phyloP scores from a whole-genome alignment of 257 asterid species.

The Gentiana straminea region DNA sequence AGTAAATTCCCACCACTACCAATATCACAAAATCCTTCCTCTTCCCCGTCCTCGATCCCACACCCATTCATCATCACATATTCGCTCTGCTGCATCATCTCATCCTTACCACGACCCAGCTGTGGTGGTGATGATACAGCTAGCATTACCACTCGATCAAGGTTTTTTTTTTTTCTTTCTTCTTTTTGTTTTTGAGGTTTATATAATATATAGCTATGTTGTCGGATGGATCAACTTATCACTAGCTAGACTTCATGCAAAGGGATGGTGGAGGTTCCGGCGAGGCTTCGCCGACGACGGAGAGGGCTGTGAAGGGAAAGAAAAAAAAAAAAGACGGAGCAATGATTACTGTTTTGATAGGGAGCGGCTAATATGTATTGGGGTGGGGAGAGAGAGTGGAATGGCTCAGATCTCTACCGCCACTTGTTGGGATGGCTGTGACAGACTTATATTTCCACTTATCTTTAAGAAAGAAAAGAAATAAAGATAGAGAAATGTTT shows the following conservation, averaged over 20 bases:
- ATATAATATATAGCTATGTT: too few relatives aligned
- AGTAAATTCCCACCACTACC: slow-evolving; percentile 38
- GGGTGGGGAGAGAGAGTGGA: slow-evolving; percentile 20
- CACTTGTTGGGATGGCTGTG: slow-evolving; percentile 25
- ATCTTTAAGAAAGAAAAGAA: too few relatives aligned
- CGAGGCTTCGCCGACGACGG: slow-evolving; percentile 1
- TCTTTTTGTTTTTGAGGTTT: too few relatives aligned
- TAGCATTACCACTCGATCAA: slow-evolving; percentile 34
- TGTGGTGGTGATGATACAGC: slow-evolving; percentile 38
- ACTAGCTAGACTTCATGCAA: too few relatives aligned
- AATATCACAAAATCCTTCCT: slow-evolving; percentile 42
- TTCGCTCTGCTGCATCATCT: slow-evolving; percentile 17
- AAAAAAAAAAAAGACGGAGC: neutral
- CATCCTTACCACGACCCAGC: slow-evolving; percentile 30
- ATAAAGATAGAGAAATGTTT: too few relatives aligned
- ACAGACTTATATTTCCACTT: slow-evolving; percentile 29
- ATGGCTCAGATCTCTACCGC: slow-evolving; percentile 44
- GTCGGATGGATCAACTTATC: too few relatives aligned
- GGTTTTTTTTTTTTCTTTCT: neutral
- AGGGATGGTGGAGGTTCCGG: neutral
- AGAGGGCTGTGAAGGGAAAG: neutral
- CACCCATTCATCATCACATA: slow-evolving; percentile 33
- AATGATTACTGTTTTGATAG: neutral
- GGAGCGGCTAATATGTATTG: neutral
- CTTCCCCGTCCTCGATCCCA: slow-evolving; percentile 36